Evolutionary conservation across 2,329 filamentous ascomycete species (phyloP), one percentile per base, ranked within the genome.

Genomic region (Dactylonectria macrodidyma): DNA sequence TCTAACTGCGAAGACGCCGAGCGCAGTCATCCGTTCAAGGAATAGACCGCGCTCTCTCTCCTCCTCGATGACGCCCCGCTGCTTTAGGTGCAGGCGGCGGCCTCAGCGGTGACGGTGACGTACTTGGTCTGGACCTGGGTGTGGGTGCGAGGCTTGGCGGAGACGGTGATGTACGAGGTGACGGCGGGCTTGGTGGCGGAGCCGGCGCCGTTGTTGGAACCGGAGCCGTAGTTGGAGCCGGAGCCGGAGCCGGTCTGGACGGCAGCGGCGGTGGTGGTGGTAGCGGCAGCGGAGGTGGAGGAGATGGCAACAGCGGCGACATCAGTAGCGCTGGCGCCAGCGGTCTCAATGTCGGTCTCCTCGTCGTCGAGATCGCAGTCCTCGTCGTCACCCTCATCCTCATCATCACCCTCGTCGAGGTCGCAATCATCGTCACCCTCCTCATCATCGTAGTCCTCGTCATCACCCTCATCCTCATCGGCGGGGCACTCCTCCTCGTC

Each of bases 371-470:
- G 61, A 7, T 52, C 66, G 58, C 47, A 59, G 44, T 68, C 60
- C 11, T 66, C 55, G 34, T 67, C 68, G 16, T 67, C 71, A 3
- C 70, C 64, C 8, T 47, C 60, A 6, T 9, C 66, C 30, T 64
- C 63, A 19, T 68, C 64, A 16, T 51, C 66, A n/a, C 24, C 66
- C 30, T 64, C 63, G 19, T 68, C 71, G 16, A 71, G 69, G 5
- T 73, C 72, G 64, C 71, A 33, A 64, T 73, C 72, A 9, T 71
- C 72, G 3, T 71, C 71, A 8, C 52, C 67, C 16, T 30, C 69
- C 38, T 58, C 65, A 3, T 65, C 65, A 33, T 51, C 51, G 46
- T 46, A 38, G 57, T 46, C 59, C 46, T 69, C 67, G 51, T 71
- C 69, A 33, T 59, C 56, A 9, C 65, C 68, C 3, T 65, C 70